Conservation (phyloP, 768 basidiomycete species). For the Pleurotus ostreatus region DNA sequence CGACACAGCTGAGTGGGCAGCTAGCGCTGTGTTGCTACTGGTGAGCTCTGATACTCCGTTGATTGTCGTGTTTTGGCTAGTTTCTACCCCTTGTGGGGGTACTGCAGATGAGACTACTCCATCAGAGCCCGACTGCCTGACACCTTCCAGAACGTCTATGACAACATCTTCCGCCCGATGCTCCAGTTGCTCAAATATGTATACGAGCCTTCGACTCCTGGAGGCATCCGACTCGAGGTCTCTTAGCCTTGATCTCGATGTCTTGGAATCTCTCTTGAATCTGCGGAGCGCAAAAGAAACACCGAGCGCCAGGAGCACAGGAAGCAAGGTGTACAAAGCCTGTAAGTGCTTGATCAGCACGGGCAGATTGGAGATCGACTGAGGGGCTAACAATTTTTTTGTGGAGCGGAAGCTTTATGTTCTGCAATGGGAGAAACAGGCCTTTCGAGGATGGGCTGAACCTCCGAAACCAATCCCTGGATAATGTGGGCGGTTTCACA, state of each 20-base stretch:
- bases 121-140: slow-evolving; percentile 20
- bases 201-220: slow-evolving; percentile 21
- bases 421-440: background rate
- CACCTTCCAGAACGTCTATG: slow-evolving; percentile 14
- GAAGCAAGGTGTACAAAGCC: background rate
- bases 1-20: background rate
- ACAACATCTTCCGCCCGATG: background rate
- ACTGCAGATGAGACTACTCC: slow-evolving; percentile 10
- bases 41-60: background rate
- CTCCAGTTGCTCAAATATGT: slow-evolving; percentile 1
- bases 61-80: background rate
- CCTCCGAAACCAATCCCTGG: background rate
- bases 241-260: background rate
- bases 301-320: background rate
- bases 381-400: background rate
- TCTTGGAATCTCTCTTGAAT: slow-evolving; percentile 3
- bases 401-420: slow-evolving; percentile 5
- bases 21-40: background rate
- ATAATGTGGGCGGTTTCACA: background rate
- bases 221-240: background rate
- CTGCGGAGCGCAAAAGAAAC: slow-evolving; percentile 3
- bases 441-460: slow-evolving; percentile 11
- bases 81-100: background rate
- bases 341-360: background rate
- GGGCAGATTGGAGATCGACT: background rate